Conservation (phyloP, 2,329 filamentous ascomycete species). For the Botrytis porri region DNA sequence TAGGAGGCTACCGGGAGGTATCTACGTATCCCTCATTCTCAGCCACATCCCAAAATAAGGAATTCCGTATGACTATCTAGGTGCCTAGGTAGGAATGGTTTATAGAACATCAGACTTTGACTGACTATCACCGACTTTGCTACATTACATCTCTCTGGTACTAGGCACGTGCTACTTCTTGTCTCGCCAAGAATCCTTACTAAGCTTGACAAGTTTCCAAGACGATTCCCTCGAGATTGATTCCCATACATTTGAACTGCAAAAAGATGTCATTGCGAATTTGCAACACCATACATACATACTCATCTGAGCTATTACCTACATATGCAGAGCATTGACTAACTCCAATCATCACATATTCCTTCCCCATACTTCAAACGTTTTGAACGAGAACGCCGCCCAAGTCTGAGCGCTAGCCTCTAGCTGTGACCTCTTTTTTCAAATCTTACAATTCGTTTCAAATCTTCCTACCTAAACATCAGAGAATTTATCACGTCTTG, state of each 20-base stretch:
- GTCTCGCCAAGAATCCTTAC: not conserved
- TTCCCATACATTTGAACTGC: not conserved
- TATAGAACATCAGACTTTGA: not conserved
- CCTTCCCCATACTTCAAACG: not conserved
- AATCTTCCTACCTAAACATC: not conserved
- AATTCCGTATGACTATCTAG: not conserved
- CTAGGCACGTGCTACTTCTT: not conserved
- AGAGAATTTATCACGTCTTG: not conserved
- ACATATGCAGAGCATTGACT: not conserved
- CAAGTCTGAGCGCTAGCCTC: not conserved
- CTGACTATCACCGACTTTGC: not conserved
- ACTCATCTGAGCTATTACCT: not conserved
- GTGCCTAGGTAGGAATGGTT: not conserved
- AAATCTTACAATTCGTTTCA: not conserved
- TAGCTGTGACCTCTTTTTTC: not conserved
- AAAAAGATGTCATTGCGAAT: not conserved
- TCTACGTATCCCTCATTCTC: not conserved
- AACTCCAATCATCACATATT: not conserved
- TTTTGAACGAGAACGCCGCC: not conserved
- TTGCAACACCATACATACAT: not conserved
- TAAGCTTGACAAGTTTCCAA: not conserved
- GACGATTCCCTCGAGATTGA: too few relatives aligned
- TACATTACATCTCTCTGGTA: not conserved
- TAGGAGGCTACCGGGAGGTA: not conserved
- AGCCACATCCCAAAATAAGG: not conserved